A percentile compares a stretch with the other conserved stretches of the same genome.
phyloP scores from a whole-genome alignment of 768 basidiomycete genomes.

The Leccinum subgranulosum region DNA sequence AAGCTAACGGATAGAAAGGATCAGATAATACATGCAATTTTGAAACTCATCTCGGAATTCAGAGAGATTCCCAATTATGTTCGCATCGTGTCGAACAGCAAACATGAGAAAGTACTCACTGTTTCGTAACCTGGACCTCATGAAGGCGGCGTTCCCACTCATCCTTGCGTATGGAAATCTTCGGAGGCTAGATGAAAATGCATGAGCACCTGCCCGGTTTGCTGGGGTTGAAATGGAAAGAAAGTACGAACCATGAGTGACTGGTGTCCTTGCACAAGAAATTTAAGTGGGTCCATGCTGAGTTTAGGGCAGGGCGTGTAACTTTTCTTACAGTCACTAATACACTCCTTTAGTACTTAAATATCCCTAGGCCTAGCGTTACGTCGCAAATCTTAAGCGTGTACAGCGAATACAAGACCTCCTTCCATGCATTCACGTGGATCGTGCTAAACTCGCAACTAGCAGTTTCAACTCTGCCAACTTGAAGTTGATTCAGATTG shows the following conservation, averaged over 20 bases:
- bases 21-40: slow-evolving; percentile 94
- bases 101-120: slow-evolving; percentile 57
- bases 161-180: slow-evolving; percentile 62
- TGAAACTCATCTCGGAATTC: slow-evolving; percentile 65
- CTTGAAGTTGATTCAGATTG: too few relatives aligned
- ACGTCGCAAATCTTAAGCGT: not conserved
- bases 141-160: slow-evolving; percentile 86
- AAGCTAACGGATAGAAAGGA: slow-evolving; percentile 22
- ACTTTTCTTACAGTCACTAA: not conserved
- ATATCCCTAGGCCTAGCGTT: not conserved
- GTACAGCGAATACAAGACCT: not conserved
- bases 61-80: slow-evolving; percentile 99
- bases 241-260: slow-evolving; percentile 32
- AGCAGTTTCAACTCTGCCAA: not conserved
- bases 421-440: not conserved
- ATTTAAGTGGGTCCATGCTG: slow-evolving; percentile 29
- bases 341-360: not conserved
- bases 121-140: slow-evolving; percentile 80
- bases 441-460: too few relatives aligned
- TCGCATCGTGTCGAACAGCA: slow-evolving; percentile 51
- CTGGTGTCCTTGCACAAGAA: slow-evolving; percentile 13
- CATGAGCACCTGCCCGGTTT: not conserved
- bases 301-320: slow-evolving; percentile 38
- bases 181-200: slow-evolving; percentile 39
- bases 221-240: not conserved